Base-by-base conservation (phyloP, 768 basidiomycete genomes). In the Saitozyma sp. region DNA sequence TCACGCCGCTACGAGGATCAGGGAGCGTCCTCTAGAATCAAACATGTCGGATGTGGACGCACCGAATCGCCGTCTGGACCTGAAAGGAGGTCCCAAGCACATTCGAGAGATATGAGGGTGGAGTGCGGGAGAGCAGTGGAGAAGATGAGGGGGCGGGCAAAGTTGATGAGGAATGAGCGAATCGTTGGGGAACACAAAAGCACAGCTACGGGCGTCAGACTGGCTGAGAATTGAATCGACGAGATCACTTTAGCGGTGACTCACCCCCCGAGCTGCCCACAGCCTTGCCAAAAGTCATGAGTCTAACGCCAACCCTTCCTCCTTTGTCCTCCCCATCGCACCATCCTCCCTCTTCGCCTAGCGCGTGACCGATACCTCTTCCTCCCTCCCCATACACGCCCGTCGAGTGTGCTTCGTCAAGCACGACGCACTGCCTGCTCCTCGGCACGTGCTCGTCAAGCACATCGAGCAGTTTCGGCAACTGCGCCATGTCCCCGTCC, bases 251-350 rank as follows among this genome's bases (percentile, higher is more conserved):
- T 41, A 13, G 54, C 37, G 13, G 10, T 40, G 20, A 83, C 89
- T 66, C 61, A 92, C 94, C 92, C 71, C 93, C 94, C 0, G 87
- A 87, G 5, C 86, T 86, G 13, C 88, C 91, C 48, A 95, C 81
- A 0, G 90, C 92, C 78, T 98, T 97, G 2, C 94, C 93, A 79
- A 97, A 97, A 0, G 94, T 98, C 76, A 91, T 89, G 48, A 97
- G 80, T 50, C 93, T 82, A 16, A 88, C 88, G 9, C 90, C 81
- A 11, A 96, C 86, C 59, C 86, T 84, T 11, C 84, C 76, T 72
- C 90, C 88, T 45, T 93, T 79, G 41, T 42, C 56, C 41, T 14
- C 43, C 37, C 51, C n/a, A 19, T 54, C 60, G 49, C 37, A 50
- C 50, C 62, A 41, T 10, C 56, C 58, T 2, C 54, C 54, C 51